Base-by-base conservation (phyloP, 257 asterid genomes). In the Mitragyna speciosa region DNA sequence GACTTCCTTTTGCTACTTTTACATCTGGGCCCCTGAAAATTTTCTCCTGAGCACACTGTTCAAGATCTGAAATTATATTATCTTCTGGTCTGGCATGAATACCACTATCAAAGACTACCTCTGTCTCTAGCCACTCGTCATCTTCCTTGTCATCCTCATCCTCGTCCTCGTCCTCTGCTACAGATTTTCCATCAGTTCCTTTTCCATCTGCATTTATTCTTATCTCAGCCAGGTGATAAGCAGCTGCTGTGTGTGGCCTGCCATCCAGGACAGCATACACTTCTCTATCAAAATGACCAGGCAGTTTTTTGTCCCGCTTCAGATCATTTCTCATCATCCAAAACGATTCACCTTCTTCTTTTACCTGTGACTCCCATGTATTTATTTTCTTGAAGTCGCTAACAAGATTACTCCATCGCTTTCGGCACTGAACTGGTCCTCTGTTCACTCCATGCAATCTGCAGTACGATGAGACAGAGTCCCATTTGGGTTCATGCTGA, bases 381-480 rank as follows among this genome's bases (percentile, higher is more conserved):
- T 86, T 92, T 71, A 92, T 91, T 89, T 92, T 93, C 94, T 89
- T 93, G 82, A 88, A 93, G 73, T 93, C 96, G 45, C 97, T 83
- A 39, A 87, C 79, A n/a, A 94, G 89, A 83, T 94, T 92, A 76
- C 97, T 90, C 98, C 97, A 93, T 80, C 97, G 78, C 82, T 93
- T 93, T 19, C 95, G 88, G 77, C 97, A 92, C 66, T 93, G 98
- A 17, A 91, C 93, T 22, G 93, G 89, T 75, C 91, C 93, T 76
- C 98, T 78, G 76, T 76, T 86, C 70, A 87, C 95, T 61, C 94
- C 92, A 43, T 86, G 81, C 4, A 82, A 77, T 59, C 82, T 93
- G 89, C 96, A 93, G 86, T 92, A 84, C 0, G 94, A 86, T 14
- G 97, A 91, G 64, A 93, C 87, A 0, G 78, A 81, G 30, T 88